Evolutionary conservation across 208 protist species (phyloP).

Genomic region (Trypanosoma melophagium): DNA sequence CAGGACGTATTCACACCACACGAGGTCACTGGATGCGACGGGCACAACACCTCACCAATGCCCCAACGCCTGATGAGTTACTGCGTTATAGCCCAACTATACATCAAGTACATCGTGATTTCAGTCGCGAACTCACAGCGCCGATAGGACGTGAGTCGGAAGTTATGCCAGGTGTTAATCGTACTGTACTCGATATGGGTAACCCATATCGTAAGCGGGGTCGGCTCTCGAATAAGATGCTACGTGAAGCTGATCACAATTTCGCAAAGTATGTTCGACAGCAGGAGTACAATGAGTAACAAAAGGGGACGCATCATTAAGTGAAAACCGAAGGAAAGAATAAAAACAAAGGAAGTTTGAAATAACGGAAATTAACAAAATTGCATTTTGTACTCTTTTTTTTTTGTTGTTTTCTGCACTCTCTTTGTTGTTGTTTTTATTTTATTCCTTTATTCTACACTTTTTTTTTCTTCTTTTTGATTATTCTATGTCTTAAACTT

Average conservation of each 20-base stretch:
- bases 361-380: background rate
- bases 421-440: constrained; percentile 6
- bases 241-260: constrained; percentile 80
- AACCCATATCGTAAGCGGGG: constrained; percentile 77
- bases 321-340: background rate
- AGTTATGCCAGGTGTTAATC: constrained; percentile 80
- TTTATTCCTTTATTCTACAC: background rate
- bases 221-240: constrained; percentile 47
- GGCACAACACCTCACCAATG: constrained; percentile 71
- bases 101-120: constrained; percentile 89
- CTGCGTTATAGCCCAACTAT: constrained; percentile 87
- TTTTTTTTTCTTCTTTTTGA: background rate
- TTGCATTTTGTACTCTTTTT: constrained; percentile 15
- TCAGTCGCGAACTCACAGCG: constrained; percentile 82
- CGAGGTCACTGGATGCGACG: constrained; percentile 86
- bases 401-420: constrained; percentile 13
- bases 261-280: constrained; percentile 70
- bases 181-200: constrained; percentile 74
- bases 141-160: constrained; percentile 86
- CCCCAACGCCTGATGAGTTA: constrained; percentile 84
- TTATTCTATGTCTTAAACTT: background rate
- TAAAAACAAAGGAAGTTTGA: background rate
- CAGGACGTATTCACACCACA: constrained; percentile 88
- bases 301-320: background rate
- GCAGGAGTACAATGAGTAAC: constrained; percentile 57